Percentiles rank a stretch among this genome's conserved stretches.
phyloP scores from a whole-genome alignment of 2,329 filamentous ascomycete genomes.

The Phyllosticta capitalensis region DNA sequence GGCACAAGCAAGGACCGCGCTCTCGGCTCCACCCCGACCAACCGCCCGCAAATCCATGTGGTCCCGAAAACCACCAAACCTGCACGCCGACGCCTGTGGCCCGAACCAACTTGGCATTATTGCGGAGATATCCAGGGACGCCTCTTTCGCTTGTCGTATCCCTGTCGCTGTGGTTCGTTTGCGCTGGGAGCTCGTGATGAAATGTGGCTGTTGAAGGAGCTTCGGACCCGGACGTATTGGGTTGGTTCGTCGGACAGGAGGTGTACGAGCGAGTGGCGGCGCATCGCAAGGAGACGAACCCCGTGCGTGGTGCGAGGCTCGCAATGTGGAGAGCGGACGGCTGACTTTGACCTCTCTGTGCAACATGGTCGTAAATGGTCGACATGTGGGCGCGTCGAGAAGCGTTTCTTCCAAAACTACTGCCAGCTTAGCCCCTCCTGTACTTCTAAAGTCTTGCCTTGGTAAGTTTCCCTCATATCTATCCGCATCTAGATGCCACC shows the following conservation, averaged over 20 bases:
- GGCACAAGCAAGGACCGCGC: conserved; percentile 28
- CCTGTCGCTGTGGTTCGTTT: not conserved
- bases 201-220: not conserved
- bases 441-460: not conserved
- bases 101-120: not conserved
- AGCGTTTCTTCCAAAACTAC: not conserved
- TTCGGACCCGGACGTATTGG: not conserved
- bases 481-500: not conserved
- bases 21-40: conserved; percentile 35
- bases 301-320: not conserved
- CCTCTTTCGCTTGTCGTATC: not conserved
- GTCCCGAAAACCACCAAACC: not conserved
- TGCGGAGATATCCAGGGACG: not conserved
- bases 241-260: not conserved
- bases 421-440: not conserved
- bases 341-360: not conserved
- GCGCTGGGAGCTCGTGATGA: not conserved
- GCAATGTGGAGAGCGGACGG: not conserved
- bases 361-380: not conserved
- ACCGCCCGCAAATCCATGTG: not conserved
- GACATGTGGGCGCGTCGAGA: not conserved
- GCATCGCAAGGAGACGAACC: not conserved
- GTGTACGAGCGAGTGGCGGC: not conserved
- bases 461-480: not conserved
- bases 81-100: not conserved